Evolutionary conservation across 345 rosid genomes (phyloP), one percentile per base, ranked within the genome.

Genomic region (Melaleuca alternifolia): DNA sequence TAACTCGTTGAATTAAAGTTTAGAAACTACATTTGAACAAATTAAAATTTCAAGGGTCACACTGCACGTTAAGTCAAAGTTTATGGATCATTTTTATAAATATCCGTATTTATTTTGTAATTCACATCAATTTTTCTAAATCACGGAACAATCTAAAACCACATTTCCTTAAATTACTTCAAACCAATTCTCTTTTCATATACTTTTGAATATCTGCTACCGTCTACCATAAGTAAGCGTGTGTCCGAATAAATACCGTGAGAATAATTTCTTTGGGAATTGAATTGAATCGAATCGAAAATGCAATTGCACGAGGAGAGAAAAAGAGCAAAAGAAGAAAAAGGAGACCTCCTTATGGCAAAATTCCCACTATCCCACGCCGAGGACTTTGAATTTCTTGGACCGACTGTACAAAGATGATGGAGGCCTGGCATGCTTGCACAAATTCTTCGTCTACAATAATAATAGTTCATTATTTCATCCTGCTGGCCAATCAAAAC

Each of bases 171-270:
- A 0, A 30, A 65, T 20, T 33, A 8, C 23, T 71, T 33, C 46
- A 3, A 4, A 5, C 1, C 13, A 5, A 1, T 9, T 71, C 48
- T 37, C 13, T 33, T 37, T 37, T 20, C 11, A 24, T 8, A 18
- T 37, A 37, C 24, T 18, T 18, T 4, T 0, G 0, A 0, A 9
- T 11, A 2, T 0, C 6, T 10, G 1, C 9, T 33, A 18, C 33
- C 6, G 4, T 65, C 3, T 30, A 2, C 7, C 44, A 6, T 15
- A 52, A 51, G 18, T 18, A 5, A 14, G 6, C 1, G 53, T 18
- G 16, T 15, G 5, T 14, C 56, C 23, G 30, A 30, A 15, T 7
- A 15, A 15, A 4, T 7, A 30, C 7, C 3, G 44, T 2, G 23
- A 14, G 30, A 30, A 14, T 62, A 7, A 30, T 62, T 62, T 62